phyloP scores from a whole-genome alignment of 192 early-diverging fungal species.

The Coemansia sp. region DNA sequence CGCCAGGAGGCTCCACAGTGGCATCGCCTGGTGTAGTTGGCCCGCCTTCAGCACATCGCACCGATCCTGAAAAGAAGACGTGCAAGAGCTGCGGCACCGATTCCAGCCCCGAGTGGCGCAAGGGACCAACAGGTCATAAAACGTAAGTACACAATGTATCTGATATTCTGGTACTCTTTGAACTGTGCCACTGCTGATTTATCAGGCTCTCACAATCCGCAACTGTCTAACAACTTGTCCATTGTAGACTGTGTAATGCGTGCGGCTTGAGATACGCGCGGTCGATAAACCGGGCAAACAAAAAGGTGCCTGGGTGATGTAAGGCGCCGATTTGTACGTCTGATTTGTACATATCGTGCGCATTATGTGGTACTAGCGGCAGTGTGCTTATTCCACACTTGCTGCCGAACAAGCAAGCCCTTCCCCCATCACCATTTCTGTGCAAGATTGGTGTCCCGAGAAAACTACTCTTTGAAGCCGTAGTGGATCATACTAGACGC shows the following conservation, averaged over 20 bases:
- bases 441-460: no score
- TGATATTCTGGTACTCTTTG: neutral
- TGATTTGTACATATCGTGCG: no score
- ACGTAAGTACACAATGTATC: constrained; percentile 41
- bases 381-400: no score
- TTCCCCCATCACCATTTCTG: no score
- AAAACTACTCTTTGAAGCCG: no score
- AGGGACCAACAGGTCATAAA: constrained; percentile 57
- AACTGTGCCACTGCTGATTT: no score
- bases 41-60: constrained; percentile 16
- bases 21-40: constrained; percentile 37
- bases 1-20: constrained; percentile 28
- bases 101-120: constrained; percentile 58
- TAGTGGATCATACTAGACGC: no score
- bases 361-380: no score
- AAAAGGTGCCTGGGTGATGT: constrained; percentile 26
- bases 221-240: neutral
- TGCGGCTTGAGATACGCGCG: constrained; percentile 55
- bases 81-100: constrained; percentile 57
- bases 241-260: constrained; percentile 55
- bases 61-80: constrained; percentile 42
- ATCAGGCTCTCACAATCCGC: no score
- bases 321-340: no score
- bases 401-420: no score
- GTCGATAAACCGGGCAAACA: constrained; percentile 52